These are phyloP conservation scores for Otatea glauca DNA, from an alignment of 176 grass and related monocot species.

Conservation along the genomic window DNA sequence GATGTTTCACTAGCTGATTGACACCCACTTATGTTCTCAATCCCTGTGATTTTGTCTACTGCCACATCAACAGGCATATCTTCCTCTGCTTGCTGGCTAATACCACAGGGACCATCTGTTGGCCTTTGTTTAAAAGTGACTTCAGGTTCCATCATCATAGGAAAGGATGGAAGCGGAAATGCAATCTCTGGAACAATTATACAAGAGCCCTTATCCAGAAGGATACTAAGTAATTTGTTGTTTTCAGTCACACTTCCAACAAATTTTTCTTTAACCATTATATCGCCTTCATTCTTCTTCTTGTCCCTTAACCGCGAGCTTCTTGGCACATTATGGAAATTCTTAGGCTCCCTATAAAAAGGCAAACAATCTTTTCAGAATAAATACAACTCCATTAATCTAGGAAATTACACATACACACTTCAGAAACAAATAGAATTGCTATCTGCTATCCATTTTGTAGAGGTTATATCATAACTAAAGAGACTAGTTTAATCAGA, in stretches of 20 bases:
- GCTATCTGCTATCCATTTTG: conserved; percentile 27
- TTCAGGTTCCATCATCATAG: conserved; percentile 44
- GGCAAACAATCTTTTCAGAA: conserved; percentile 34
- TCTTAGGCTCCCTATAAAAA: conserved; percentile 62
- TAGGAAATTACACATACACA: conserved; percentile 23
- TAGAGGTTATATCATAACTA: conserved; percentile 1
- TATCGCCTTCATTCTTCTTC: conserved; percentile 81
- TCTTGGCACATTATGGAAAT: conserved; percentile 62
- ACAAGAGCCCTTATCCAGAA: conserved; percentile 79
- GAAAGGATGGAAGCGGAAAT: conserved; percentile 58
- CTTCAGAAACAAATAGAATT: conserved; percentile 15
- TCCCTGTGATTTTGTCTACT: conserved; percentile 39
- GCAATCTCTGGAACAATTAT: conserved; percentile 69
- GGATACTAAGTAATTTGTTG: conserved; percentile 83
- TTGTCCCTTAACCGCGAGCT: conserved; percentile 90
- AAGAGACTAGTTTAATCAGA: conserved; percentile 23
- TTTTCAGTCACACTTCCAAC: conserved; percentile 80
- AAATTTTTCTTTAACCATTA: conserved; percentile 90
- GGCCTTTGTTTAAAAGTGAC: conserved; percentile 60
- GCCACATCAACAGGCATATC: conserved; percentile 51
- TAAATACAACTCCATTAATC: conserved; percentile 37
- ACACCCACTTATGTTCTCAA: conserved; percentile 47
- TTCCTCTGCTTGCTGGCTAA: conserved; percentile 49
- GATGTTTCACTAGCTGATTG: conserved; percentile 43
- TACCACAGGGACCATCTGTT: conserved; percentile 53